A percentile compares a stretch with the other conserved stretches of the same genome.
phyloP scores from a whole-genome alignment of 495 filamentous ascomycete genomes.

The Penicillium pancosmium region DNA sequence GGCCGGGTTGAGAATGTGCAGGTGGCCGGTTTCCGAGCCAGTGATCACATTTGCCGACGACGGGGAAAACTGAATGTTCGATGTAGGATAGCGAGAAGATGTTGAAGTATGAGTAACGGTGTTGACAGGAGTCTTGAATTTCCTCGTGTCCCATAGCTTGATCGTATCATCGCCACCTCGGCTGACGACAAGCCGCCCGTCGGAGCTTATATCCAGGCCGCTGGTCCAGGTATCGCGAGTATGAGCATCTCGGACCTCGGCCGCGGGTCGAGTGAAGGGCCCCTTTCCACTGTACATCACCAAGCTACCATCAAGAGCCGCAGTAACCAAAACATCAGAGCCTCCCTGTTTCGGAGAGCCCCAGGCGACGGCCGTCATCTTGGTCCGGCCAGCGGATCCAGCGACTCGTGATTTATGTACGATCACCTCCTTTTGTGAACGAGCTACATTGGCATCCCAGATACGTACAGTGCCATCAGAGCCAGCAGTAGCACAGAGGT shows the following conservation, averaged over 20 bases:
- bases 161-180: constrained; percentile 87
- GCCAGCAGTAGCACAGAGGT: constrained; percentile 84
- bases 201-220: constrained; percentile 86
- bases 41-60: constrained; percentile 81
- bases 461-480: constrained; percentile 93
- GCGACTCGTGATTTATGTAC: constrained; percentile 88
- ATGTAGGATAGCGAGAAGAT: constrained; percentile 77
- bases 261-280: constrained; percentile 82
- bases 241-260: constrained; percentile 86
- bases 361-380: constrained; percentile 94
- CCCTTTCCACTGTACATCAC: constrained; percentile 93
- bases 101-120: constrained; percentile 80
- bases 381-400: constrained; percentile 85
- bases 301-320: constrained; percentile 86
- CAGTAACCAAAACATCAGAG: constrained; percentile 77
- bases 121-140: constrained; percentile 86
- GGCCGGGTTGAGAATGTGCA: constrained; percentile 91
- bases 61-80: constrained; percentile 88
- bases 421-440: constrained; percentile 88
- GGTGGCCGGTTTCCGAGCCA: constrained; percentile 81
- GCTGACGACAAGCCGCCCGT: constrained; percentile 87
- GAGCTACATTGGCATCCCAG: constrained; percentile 90
- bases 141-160: constrained; percentile 94
- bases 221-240: constrained; percentile 85
- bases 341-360: constrained; percentile 75